These are phyloP conservation scores for Dimargaris cristalligena DNA, from an alignment of 192 early-diverging fungal species.

Conservation along the genomic window DNA sequence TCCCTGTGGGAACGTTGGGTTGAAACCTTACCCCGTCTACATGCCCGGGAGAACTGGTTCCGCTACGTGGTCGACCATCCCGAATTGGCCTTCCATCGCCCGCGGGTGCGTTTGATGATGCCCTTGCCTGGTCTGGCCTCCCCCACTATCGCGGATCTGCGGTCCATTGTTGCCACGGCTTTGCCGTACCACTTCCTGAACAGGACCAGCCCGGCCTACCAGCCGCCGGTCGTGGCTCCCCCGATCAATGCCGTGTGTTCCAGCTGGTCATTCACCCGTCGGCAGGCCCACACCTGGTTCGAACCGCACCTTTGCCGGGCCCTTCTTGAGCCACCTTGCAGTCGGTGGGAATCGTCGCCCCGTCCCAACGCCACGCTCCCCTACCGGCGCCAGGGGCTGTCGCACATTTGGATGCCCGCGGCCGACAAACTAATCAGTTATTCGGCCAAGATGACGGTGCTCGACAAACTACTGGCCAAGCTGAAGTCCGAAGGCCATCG, in stretches of 20 bases:
- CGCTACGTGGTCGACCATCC: background rate
- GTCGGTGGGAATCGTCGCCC: background rate
- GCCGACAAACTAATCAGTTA: slow-evolving; percentile 62
- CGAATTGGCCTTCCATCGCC: background rate
- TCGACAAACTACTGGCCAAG: slow-evolving; percentile 50
- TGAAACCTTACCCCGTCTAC: slow-evolving; percentile 17
- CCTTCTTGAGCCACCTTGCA: background rate
- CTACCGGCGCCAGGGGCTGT: slow-evolving; percentile 30
- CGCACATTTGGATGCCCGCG: slow-evolving; percentile 51
- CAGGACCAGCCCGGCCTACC: slow-evolving; percentile 22
- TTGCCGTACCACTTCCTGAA: background rate
- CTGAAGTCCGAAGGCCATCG: slow-evolving; percentile 66
- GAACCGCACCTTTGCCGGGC: slow-evolving; percentile 12
- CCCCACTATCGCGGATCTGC: background rate
- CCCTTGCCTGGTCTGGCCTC: background rate
- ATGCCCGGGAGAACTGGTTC: background rate
- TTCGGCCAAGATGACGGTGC: slow-evolving; percentile 56
- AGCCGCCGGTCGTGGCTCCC: slow-evolving; percentile 38
- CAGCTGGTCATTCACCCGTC: slow-evolving; percentile 38
- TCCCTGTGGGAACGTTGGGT: slow-evolving; percentile 24
- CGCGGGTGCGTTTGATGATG: background rate
- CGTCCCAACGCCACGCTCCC: background rate
- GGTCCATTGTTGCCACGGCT: slow-evolving; percentile 2
- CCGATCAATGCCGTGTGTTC: slow-evolving; percentile 42
- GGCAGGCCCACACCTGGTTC: slow-evolving; percentile 31